A percentile compares a stretch with the other conserved stretches of the same genome.
Conservation (phyloP, 441 rosid genomes). For the Hura crepitans region DNA sequence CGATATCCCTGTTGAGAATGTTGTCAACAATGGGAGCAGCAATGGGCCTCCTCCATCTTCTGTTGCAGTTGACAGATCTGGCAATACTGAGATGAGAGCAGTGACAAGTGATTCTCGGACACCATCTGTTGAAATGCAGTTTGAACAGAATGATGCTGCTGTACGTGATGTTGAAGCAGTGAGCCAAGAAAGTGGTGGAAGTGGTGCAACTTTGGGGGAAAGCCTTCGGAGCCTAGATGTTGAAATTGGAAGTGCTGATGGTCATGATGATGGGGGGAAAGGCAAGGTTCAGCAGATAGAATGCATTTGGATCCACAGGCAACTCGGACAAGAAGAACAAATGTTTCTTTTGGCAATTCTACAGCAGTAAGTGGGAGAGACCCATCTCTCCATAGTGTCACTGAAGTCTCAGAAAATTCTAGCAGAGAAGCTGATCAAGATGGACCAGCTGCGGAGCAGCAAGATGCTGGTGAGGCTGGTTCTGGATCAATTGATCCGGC, state of each 20-base stretch:
- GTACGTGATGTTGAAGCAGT: slow-evolving; percentile 97
- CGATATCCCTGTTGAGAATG: slow-evolving; percentile 48
- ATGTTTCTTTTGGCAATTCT: slow-evolving; percentile 54
- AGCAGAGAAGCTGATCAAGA: slow-evolving; percentile 89
- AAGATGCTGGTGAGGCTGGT: slow-evolving; percentile 51
- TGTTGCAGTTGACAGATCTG: slow-evolving; percentile 43
- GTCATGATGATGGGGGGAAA: slow-evolving; percentile 97
- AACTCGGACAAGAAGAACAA: slow-evolving; percentile 67
- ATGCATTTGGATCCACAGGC: slow-evolving; percentile 47
- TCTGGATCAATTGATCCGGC: slow-evolving; percentile 95
- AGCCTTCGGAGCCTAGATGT: slow-evolving; percentile 98
- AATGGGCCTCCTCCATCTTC: slow-evolving; percentile 41
- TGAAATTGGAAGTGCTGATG: slow-evolving; percentile 99
- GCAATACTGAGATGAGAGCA: slow-evolving; percentile 45
- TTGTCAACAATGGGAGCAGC: slow-evolving; percentile 44
- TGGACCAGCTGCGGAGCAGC: slow-evolving; percentile 64
- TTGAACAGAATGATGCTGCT: slow-evolving; percentile 79
- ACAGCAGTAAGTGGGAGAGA: slow-evolving; percentile 66
- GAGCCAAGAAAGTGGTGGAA: slow-evolving; percentile 97
- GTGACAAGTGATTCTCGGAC: slow-evolving; percentile 45
- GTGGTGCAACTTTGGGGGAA: slow-evolving; percentile 98
- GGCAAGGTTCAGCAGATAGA: slow-evolving; percentile 81
- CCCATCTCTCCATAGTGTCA: slow-evolving; percentile 79
- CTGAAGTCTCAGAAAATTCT: slow-evolving; percentile 93
- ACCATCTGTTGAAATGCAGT: slow-evolving; percentile 83